These are phyloP conservation scores for Pythium periplocum DNA, from an alignment of 352 stramenopile species.

Conservation along the genomic window DNA sequence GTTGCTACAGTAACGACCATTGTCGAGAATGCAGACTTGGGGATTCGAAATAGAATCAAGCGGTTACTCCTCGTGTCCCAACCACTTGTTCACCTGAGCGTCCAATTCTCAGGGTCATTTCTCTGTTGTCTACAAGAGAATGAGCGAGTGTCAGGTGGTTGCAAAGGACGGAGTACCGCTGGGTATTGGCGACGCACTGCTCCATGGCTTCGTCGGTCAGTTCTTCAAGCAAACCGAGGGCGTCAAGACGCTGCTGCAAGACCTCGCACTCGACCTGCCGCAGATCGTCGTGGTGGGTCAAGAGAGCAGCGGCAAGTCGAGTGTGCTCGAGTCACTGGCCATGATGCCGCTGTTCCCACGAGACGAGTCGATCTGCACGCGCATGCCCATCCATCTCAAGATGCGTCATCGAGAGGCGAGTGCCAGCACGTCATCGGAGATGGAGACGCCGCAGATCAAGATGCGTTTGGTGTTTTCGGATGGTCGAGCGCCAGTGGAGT, in stretches of 20 bases:
- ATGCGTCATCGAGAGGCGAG: constrained; percentile 14
- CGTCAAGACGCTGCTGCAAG: constrained; percentile 9
- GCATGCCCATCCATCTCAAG: constrained; percentile 38
- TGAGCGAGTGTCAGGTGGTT: too few relatives aligned
- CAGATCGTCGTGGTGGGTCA: constrained; percentile 40
- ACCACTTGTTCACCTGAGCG: too few relatives aligned
- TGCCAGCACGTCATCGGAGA: background rate
- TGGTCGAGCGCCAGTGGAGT: constrained; percentile 17
- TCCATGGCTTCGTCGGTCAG: constrained; percentile 24
- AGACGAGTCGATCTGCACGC: constrained; percentile 26
- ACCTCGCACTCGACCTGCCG: constrained; percentile 21
- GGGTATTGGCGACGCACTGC: constrained; percentile 21
- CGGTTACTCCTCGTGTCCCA: too few relatives aligned
- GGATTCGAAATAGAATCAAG: too few relatives aligned
- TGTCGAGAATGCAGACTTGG: too few relatives aligned
- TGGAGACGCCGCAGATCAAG: constrained; percentile 14
- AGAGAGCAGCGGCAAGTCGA: constrained; percentile 46
- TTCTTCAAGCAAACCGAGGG: constrained; percentile 27
- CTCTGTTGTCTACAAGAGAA: too few relatives aligned
- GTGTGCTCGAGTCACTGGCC: constrained; percentile 35
- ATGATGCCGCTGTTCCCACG: constrained; percentile 45
- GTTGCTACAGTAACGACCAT: too few relatives aligned
- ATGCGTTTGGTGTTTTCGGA: constrained; percentile 30
- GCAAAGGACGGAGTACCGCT: constrained; percentile 1
- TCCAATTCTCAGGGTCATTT: too few relatives aligned